Percentiles rank a stretch among this genome's conserved stretches.
Conservation (phyloP, 139 green algal genomes). For the Volvox reticuliferus region DNA sequence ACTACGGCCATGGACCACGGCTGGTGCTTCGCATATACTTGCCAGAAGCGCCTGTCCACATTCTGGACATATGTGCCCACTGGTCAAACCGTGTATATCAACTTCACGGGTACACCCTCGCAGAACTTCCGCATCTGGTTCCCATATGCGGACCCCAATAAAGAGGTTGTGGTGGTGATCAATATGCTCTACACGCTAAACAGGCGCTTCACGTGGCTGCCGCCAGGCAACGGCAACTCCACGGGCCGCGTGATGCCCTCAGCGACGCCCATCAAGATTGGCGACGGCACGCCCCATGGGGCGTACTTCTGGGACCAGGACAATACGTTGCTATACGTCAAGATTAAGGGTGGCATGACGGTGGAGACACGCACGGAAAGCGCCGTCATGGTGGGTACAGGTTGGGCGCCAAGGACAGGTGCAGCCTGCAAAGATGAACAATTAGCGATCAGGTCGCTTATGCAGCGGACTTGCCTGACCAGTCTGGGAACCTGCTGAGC, state of each 20-base stretch:
- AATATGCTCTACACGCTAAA: slow-evolving; percentile 55
- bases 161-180: slow-evolving; percentile 54
- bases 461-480: too few species aligned
- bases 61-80: slow-evolving; percentile 67
- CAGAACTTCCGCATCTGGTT: slow-evolving; percentile 51
- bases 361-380: slow-evolving; percentile 57
- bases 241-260: slow-evolving; percentile 31
- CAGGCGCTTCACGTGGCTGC: slow-evolving; percentile 29
- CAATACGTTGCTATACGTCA: slow-evolving; percentile 40
- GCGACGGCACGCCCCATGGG: slow-evolving; percentile 49
- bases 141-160: slow-evolving; percentile 56
- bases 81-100: slow-evolving; percentile 46
- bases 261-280: slow-evolving; percentile 15
- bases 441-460: too few species aligned
- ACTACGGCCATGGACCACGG: slow-evolving; percentile 67
- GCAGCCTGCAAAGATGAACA: too few species aligned
- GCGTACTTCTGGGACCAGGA: slow-evolving; percentile 56
- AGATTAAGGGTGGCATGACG: slow-evolving; percentile 48
- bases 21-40: slow-evolving; percentile 77
- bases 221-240: neutral
- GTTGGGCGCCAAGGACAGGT: too few species aligned
- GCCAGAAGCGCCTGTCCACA: slow-evolving; percentile 54
- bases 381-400: slow-evolving; percentile 30
- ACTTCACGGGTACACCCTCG: slow-evolving; percentile 62
- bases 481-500: too few species aligned